phyloP scores from a whole-genome alignment of 2,329 filamentous ascomycete species.

The Ramularia endophylla region DNA sequence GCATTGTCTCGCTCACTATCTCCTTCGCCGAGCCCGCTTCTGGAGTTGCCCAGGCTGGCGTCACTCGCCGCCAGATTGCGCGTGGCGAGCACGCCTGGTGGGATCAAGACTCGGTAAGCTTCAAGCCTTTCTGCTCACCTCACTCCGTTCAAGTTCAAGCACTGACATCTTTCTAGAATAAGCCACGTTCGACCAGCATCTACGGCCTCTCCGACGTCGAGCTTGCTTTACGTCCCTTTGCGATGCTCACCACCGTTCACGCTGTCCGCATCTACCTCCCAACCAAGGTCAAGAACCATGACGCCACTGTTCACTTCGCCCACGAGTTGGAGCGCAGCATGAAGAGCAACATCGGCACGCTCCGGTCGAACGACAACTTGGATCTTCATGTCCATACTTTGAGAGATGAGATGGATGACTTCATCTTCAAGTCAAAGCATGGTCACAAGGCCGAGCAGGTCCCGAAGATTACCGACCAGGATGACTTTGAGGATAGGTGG shows the following conservation, averaged over 20 bases:
- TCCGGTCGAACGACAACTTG: background rate
- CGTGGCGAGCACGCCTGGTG: conserved; percentile 20
- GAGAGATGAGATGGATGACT: conserved; percentile 1
- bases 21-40: conserved; percentile 15
- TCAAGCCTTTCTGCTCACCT: no score
- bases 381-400: conserved; percentile 4
- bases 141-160: background rate
- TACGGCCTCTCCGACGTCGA: conserved; percentile 24
- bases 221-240: conserved; percentile 23
- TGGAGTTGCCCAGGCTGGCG: background rate
- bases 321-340: conserved; percentile 15
- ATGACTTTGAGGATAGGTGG: background rate
- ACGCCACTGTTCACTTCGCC: conserved; percentile 15
- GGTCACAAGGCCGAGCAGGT: conserved; percentile 1
- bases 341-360: conserved; percentile 7
- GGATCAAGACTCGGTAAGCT: conserved; percentile 10
- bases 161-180: conserved; percentile 1
- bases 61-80: conserved; percentile 10
- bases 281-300: conserved; percentile 10
- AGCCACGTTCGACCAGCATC: conserved; percentile 19
- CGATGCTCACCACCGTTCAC: conserved; percentile 20
- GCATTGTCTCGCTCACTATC: conserved; percentile 20
- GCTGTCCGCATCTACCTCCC: conserved; percentile 23
- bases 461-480: background rate
- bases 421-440: conserved; percentile 1